Percentiles rank a stretch among this genome's conserved stretches.
Evolutionary conservation across 2,329 filamentous ascomycete species (phyloP).

Genomic region (Fonsecaea monophora): DNA sequence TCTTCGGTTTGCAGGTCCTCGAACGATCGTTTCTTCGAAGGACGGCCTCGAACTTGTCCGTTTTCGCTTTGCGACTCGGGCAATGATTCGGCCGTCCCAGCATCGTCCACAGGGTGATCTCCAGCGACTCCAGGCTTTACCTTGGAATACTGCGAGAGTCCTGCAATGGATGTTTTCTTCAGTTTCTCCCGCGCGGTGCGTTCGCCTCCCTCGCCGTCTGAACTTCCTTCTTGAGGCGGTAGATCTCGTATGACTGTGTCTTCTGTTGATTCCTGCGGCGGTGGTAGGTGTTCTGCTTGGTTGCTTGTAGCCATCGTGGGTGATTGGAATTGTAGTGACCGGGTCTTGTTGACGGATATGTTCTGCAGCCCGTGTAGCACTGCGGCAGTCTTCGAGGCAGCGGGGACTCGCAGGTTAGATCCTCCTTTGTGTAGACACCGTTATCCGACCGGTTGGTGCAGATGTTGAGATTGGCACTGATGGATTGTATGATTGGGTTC

Average conservation of each 20-base stretch:
- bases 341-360: not conserved
- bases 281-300: slow-evolving; percentile 1
- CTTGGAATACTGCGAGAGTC: slow-evolving; percentile 39
- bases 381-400: slow-evolving; percentile 1
- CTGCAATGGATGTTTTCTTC: slow-evolving; percentile 66
- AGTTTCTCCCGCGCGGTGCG: slow-evolving; percentile 66
- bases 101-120: slow-evolving; percentile 44
- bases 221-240: slow-evolving; percentile 31
- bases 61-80: slow-evolving; percentile 39
- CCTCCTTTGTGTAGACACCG: not conserved
- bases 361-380: not conserved
- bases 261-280: slow-evolving; percentile 7
- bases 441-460: not conserved
- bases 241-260: slow-evolving; percentile 29
- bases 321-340: not conserved
- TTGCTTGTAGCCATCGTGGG: slow-evolving; percentile 27
- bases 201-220: slow-evolving; percentile 53
- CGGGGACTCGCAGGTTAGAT: not conserved
- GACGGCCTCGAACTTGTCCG: slow-evolving; percentile 41
- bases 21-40: slow-evolving; percentile 52
- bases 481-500: slow-evolving; percentile 1
- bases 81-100: slow-evolving; percentile 36
- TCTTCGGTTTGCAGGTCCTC: slow-evolving; percentile 50
- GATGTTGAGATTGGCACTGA: not conserved
- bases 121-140: slow-evolving; percentile 30